Conservation (phyloP, 352 stramenopile species). For the Pythium aquatile region DNA sequence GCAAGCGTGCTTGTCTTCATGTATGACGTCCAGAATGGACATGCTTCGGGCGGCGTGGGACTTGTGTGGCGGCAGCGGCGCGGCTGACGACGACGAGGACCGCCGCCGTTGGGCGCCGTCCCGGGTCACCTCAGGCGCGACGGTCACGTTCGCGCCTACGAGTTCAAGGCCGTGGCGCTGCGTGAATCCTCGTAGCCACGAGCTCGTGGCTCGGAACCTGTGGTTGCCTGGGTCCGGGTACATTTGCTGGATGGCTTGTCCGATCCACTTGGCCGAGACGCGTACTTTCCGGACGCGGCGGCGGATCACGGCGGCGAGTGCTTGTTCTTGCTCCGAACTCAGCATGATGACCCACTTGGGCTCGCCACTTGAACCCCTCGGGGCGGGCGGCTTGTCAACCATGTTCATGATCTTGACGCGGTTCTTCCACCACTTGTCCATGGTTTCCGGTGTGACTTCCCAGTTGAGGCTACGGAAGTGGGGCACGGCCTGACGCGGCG, state of each 20-base stretch:
- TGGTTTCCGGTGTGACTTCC: constrained; percentile 24
- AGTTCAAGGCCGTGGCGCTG: constrained; percentile 26
- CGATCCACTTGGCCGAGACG: constrained; percentile 33
- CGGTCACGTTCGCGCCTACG: constrained; percentile 15
- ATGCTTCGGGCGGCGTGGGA: constrained; percentile 13
- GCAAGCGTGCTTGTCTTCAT: constrained; percentile 20
- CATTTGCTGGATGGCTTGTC: constrained; percentile 28
- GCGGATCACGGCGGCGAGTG: constrained; percentile 23
- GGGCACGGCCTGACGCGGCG: constrained; percentile 14
- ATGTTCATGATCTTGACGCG: constrained; percentile 24
- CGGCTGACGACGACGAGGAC: background rate
- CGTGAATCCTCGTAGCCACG: constrained; percentile 25
- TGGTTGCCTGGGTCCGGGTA: constrained; percentile 18
- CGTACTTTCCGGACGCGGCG: constrained; percentile 27
- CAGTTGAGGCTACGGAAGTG: constrained; percentile 29
- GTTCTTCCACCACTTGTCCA: constrained; percentile 30
- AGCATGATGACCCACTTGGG: constrained; percentile 13
- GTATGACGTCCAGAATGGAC: constrained; percentile 20
- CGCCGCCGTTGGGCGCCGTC: background rate
- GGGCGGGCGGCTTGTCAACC: background rate
- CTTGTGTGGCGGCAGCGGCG: constrained; percentile 5
- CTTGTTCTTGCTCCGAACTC: constrained; percentile 15
- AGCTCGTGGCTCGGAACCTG: constrained; percentile 24
- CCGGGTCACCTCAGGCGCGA: background rate
- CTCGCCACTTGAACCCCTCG: background rate